Conservation (phyloP, 2,329 filamentous ascomycete species). For the Aspergillus sp. region DNA sequence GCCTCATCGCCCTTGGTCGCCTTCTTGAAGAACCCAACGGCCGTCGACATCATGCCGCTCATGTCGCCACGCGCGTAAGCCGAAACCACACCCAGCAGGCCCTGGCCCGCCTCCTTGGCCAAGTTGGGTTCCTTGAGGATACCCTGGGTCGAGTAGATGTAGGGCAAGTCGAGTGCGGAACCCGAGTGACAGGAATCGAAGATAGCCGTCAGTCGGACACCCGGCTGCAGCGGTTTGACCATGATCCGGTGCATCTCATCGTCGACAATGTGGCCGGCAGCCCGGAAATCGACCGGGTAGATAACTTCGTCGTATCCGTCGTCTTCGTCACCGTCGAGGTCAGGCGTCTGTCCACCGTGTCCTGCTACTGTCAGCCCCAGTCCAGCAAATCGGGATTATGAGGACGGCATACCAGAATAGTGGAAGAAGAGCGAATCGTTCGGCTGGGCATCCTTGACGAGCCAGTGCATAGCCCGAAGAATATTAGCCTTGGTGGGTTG, state of each 20-base stretch:
- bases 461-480: conserved; percentile 93
- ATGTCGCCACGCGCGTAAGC: conserved; percentile 84
- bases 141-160: conserved; percentile 67
- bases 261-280: conserved; percentile 72
- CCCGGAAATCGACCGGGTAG: conserved; percentile 72
- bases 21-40: conserved; percentile 86
- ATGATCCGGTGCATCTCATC: conserved; percentile 77
- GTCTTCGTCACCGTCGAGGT: conserved; percentile 73
- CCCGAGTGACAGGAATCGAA: conserved; percentile 71
- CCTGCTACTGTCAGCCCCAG: conserved; percentile 45
- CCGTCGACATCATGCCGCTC: conserved; percentile 73
- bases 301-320: conserved; percentile 79
- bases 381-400: neutral
- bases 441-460: conserved; percentile 87
- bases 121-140: conserved; percentile 70
- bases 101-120: conserved; percentile 67
- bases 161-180: conserved; percentile 66
- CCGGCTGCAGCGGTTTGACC: conserved; percentile 74
- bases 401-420: conserved; percentile 71
- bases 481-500: conserved; percentile 97
- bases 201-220: conserved; percentile 74
- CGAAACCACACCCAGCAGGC: conserved; percentile 66
- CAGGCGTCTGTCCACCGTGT: conserved; percentile 74
- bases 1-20: conserved; percentile 77
- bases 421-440: conserved; percentile 98